Evolutionary conservation across 2,329 filamentous ascomycete species (phyloP), one percentile per base, ranked within the genome.

Genomic region (Metarhizium guizhouense): DNA sequence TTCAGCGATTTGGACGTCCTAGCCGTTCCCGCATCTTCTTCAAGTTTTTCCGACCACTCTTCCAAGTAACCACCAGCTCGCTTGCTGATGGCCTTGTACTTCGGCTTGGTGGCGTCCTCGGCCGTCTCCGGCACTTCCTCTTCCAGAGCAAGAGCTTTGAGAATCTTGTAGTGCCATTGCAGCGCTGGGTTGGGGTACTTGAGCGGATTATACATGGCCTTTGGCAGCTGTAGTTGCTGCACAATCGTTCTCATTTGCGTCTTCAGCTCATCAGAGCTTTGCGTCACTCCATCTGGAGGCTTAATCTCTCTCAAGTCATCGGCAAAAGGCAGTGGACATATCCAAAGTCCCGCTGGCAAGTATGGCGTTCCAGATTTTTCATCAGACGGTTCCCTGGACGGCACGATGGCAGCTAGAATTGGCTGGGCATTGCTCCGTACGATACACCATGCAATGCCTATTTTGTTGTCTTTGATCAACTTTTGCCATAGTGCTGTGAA

Each of bases 131-230:
- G 92, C 1, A 95, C 74, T 61, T 96, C 92, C 67, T 99, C 94
- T 40, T 96, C 92, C 1, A 99, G 77, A 0, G 94, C 94, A 56
- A 96, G 79, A 6, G 89, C 87, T 71, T 99, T 94, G 0, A 99
- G 75, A 49, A 99, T 95, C 59, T 84, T 86, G 76, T 97, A 99
- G 73, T 97, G 94, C 92, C 93, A 99, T 72, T 99, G 94, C 29
- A 99, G 77, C 8, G 88, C 82, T 10, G 92, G 91, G 59, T 99
- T 99, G 0, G 94, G 90, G 65, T 96, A 97, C 65, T 87, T 94
- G 1, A 77, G 76, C 1, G 93, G 92, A 61, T 95, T 87, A 66
- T 95, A 99, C 36, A 82, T 77, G 6, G 82, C 91, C 65, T 89
- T 92, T 0, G 94, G 94, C 7, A 99, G 81, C 67, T 96, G 90